A percentile compares a stretch with the other conserved stretches of the same genome.
phyloP scores from a whole-genome alignment of 805 yeast genomes.

The Suhomyces prunicola region DNA sequence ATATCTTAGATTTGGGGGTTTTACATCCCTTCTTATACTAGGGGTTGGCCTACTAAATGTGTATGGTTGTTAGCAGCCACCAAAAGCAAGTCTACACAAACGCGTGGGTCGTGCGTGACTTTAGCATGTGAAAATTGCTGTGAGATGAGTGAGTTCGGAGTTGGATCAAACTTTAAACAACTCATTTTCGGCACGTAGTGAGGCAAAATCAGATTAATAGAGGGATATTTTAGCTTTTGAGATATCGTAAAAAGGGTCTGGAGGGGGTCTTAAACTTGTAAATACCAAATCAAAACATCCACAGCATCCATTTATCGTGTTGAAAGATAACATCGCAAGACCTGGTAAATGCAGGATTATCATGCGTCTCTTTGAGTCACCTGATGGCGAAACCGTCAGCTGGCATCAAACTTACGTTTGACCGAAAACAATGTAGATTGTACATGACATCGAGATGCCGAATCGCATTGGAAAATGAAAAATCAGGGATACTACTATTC shows the following conservation, averaged over 20 bases:
- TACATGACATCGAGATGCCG: not conserved
- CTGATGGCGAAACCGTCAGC: not conserved
- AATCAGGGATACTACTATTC: not conserved
- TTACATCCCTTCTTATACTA: constrained; percentile 8
- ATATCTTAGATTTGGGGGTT: not conserved
- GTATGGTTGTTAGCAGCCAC: constrained; percentile 11
- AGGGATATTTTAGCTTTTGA: not conserved
- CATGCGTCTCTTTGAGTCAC: not conserved
- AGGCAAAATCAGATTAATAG: not conserved
- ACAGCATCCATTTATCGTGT: not conserved
- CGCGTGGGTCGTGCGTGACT: constrained; percentile 4
- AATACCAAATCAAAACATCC: not conserved
- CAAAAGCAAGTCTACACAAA: constrained; percentile 1
- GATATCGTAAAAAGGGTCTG: not conserved
- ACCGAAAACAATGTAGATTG: not conserved
- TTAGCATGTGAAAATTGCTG: constrained; percentile 1
- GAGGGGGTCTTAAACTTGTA: not conserved
- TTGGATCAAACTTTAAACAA: not conserved
- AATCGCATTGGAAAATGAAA: not conserved
- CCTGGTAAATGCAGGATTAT: not conserved
- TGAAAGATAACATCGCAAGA: not conserved
- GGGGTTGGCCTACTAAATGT: not conserved
- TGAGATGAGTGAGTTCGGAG: not conserved
- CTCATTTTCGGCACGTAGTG: not conserved
- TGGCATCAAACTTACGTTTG: not conserved